Base-by-base conservation (phyloP, 768 basidiomycete species). In the Trametes coccinea region DNA sequence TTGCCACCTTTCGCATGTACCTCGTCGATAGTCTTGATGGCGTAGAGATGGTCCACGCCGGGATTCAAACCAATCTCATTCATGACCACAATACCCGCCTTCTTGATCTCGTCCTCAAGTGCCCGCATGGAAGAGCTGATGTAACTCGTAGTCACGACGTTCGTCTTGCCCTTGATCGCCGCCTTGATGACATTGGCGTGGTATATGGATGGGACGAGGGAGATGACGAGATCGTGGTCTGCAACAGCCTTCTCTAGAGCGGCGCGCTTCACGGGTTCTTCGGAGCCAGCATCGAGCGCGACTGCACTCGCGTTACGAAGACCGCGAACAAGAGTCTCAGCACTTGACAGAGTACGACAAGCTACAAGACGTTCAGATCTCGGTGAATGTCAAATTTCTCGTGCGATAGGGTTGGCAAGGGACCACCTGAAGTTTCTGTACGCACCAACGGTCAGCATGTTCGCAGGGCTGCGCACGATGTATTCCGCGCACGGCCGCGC, bases 11-110 rank as follows among this genome's bases (percentile, higher is more conserved):
- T 90, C 45, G 84, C 89, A 73, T 99, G 95, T 4, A 98, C 92
- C 73, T 98, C 96, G 53, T 85, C 84, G 66, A 99, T 93, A 27
- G 88, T 92, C 83, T 96, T 96, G 75, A 97, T 79, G 33, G 95
- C 95, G 73, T 95, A 96, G 61, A 97, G 76, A 74, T 95, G 93
- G 74, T 95, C 93, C 62, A 96, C 92, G 70, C 95, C 95, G 49
- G 95, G 95, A 75, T 98, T 97, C 47, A 99, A 83, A 50, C 97
- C 97, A 69, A 99, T 92, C 79, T 99, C 97, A 76, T 99, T 99
- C 83, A 98, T 81, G 66, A 98, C 92, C 54, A 94, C 81, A 69
- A 98, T 93, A 3, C 95, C 95, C 1, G 95, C 95, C 59, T 86
- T 83, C 77, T 89, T 90, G 56, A 82, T 90, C 51, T 84, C 87